These are phyloP conservation scores for Talinum fruticosum DNA, from an alignment of 148 eudicot species.

Conservation along the genomic window DNA sequence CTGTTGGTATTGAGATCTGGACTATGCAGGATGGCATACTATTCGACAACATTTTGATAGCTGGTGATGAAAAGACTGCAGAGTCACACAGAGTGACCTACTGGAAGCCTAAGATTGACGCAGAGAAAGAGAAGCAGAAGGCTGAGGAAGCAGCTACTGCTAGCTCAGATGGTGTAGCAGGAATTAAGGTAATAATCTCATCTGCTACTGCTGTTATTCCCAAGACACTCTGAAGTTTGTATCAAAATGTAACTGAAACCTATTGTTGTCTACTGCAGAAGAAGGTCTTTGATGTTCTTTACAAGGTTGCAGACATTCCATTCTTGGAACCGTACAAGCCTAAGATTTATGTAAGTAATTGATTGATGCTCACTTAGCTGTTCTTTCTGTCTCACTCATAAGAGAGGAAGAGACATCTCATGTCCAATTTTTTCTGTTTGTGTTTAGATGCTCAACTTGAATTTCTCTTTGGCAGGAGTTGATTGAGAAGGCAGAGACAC, in stretches of 20 bases:
- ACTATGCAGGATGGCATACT: slow-evolving; percentile 95
- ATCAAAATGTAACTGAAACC: neutral
- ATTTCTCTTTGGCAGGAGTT: slow-evolving; percentile 47
- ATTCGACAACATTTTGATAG: slow-evolving; percentile 83
- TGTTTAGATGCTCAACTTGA: neutral
- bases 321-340: slow-evolving; percentile 67
- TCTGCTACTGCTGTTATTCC: neutral
- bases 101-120: slow-evolving; percentile 86
- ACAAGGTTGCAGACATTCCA: slow-evolving; percentile 86
- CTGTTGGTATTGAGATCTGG: slow-evolving; percentile 98
- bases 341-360: slow-evolving; percentile 54
- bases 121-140: slow-evolving; percentile 84
- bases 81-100: slow-evolving; percentile 50
- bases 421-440: neutral
- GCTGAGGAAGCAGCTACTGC: slow-evolving; percentile 62
- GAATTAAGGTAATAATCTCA: neutral
- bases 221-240: neutral
- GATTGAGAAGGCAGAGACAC: slow-evolving; percentile 87
- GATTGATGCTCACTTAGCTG: neutral
- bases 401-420: neutral
- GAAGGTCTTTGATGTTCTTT: slow-evolving; percentile 67
- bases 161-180: slow-evolving; percentile 2
- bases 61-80: slow-evolving; percentile 72
- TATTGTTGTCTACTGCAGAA: slow-evolving; percentile 51
- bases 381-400: neutral